Evolutionary conservation across 768 basidiomycete species (phyloP), one percentile per base, ranked within the genome.

Genomic region (Amanita polypyramis): DNA sequence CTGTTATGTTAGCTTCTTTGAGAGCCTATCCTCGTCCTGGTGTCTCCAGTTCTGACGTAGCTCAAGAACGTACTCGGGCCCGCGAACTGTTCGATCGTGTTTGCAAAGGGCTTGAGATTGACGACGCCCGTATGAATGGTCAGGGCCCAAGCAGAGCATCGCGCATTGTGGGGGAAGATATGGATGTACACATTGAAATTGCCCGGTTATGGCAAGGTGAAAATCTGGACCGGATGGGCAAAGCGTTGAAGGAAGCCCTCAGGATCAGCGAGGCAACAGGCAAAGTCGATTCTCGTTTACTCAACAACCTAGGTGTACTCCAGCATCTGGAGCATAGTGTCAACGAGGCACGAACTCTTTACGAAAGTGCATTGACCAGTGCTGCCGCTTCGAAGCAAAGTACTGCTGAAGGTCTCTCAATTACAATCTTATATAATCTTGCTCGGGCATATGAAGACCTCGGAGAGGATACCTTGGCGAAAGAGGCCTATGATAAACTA

Each of bases 171-270:
- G 70, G 70, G 0, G 79, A 86, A 11, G 95, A 99, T 57, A 68
- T 85, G 44, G 87, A 95, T 51, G 79, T 97, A 75, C 85, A 90
- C 54, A 67, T 82, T n/a, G 94, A 97, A 61, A 81, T 97, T 51
- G 91, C 91, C 9, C 78, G 82, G 39, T 62, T 96, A 47, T 97
- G 92, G 87, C 85, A 88, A 56, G 81, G 76, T 2, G 88, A 93
- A 51, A 82, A 73, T 58, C 54, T 83, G 11, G 88, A 88, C 21
- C 79, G 83, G 43, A 82, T 85, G 47, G 68, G 76, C 3, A 79
- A 74, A 51, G 85, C 88, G 1, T 73, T 91, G 45, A 75, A 76
- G 52, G 82, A 89, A 43, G 90, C 92, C 0, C 60, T 84, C 43
- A 67, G 77, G 42, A 77, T 86, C 47, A 77, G 78, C 50, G 73